Conservation (phyloP, 1,139 yeast genomes). For the Yamadazyma jaroonii region DNA sequence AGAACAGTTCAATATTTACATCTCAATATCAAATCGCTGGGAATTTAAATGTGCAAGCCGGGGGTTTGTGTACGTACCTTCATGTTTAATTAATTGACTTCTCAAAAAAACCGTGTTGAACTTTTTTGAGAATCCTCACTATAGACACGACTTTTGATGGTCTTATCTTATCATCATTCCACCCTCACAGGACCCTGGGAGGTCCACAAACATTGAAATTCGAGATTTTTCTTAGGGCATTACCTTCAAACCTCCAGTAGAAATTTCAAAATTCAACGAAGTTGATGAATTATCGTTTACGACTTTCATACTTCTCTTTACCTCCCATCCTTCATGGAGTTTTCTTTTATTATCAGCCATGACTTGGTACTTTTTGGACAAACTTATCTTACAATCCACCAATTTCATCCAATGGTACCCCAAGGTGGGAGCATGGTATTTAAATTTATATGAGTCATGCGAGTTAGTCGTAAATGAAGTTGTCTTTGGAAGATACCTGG, state of each 20-base stretch:
- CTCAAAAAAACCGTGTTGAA: slow-evolving; percentile 1
- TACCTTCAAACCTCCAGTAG: slow-evolving; percentile 5
- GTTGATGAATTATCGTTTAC: not conserved
- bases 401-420: slow-evolving; percentile 43
- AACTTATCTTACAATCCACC: slow-evolving; percentile 27
- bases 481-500: not conserved
- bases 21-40: too few species aligned
- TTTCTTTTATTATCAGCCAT: slow-evolving; percentile 2
- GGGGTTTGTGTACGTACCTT: slow-evolving; percentile 1
- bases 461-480: not conserved
- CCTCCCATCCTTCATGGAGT: slow-evolving; percentile 24
- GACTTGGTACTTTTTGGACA: slow-evolving; percentile 36
- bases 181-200: not conserved
- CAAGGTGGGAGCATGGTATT: slow-evolving; percentile 29
- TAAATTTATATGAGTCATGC: not conserved
- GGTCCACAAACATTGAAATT: slow-evolving; percentile 11
- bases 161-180: not conserved
- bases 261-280: slow-evolving; percentile 1
- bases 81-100: slow-evolving; percentile 3
- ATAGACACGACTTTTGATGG: slow-evolving; percentile 55
- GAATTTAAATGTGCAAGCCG: too few species aligned
- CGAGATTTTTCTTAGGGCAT: slow-evolving; percentile 17
- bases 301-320: slow-evolving; percentile 20
- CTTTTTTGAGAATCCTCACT: slow-evolving; percentile 36
- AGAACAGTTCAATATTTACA: too few species aligned